phyloP scores from a whole-genome alignment of 2,329 filamentous ascomycete genomes.

The Penicillium sp. region DNA sequence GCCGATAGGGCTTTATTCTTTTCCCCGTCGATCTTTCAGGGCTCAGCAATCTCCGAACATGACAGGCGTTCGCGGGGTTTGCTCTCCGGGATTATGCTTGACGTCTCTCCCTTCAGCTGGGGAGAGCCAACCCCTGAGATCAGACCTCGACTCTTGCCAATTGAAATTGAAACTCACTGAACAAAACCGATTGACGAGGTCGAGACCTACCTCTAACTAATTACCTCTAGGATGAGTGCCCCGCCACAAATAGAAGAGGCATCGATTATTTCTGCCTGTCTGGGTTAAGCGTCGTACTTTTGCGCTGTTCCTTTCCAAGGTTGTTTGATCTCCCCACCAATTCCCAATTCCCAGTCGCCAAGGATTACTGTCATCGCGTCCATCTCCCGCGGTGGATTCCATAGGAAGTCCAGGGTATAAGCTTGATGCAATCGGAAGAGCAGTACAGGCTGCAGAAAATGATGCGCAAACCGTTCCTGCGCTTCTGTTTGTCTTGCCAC shows the following conservation, averaged over 20 bases:
- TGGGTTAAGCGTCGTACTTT: constrained; percentile 21
- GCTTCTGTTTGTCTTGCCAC: constrained; percentile 6
- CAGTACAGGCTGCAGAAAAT: constrained; percentile 1
- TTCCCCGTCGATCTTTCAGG: constrained; percentile 6
- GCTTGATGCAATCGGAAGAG: not conserved
- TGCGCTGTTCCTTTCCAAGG: constrained; percentile 1
- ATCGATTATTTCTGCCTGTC: constrained; percentile 10
- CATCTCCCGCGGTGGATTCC: constrained; percentile 19
- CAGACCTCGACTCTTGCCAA: constrained; percentile 17
- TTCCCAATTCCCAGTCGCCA: not conserved
- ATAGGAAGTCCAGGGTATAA: constrained; percentile 1
- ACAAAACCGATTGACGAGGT: constrained; percentile 3
- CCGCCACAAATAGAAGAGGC: constrained; percentile 2
- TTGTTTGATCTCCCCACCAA: not conserved
- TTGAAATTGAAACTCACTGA: not conserved
- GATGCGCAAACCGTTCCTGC: constrained; percentile 12
- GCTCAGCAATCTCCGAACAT: constrained; percentile 1
- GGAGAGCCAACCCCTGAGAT: constrained; percentile 18
- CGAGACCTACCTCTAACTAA: not conserved
- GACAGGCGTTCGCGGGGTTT: constrained; percentile 11
- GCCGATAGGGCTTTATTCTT: constrained; percentile 12
- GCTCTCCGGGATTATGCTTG: not conserved
- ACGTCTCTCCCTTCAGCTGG: constrained; percentile 7
- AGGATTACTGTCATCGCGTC: constrained; percentile 14
- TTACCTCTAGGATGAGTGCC: not conserved